Evolutionary conservation across 2,329 filamentous ascomycete species (phyloP).

Genomic region (Zasmidium angulare): DNA sequence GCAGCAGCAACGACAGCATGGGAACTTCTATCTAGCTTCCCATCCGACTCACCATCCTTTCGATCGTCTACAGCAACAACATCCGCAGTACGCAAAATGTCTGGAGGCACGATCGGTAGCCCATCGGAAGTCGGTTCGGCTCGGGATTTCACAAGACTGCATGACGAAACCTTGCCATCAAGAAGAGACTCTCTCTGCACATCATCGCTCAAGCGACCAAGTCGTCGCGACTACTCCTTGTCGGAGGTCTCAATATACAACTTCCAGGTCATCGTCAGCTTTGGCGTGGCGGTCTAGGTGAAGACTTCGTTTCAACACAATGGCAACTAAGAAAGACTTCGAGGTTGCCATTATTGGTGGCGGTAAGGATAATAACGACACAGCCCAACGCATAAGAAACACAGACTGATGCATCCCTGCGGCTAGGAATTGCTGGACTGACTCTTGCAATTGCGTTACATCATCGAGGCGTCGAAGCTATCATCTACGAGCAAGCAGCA

Average conservation of each 20-base stretch:
- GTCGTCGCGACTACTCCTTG: too few species aligned
- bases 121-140: not conserved
- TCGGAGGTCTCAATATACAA: too few species aligned
- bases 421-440: slow-evolving; percentile 56
- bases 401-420: not conserved
- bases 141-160: not conserved
- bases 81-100: too few species aligned
- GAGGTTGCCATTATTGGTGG: slow-evolving; percentile 25
- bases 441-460: slow-evolving; percentile 55
- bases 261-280: too few species aligned
- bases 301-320: not conserved
- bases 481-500: slow-evolving; percentile 57
- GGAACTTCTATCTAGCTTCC: not conserved
- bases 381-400: not conserved
- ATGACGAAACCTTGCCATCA: not conserved
- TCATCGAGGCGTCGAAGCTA: slow-evolving; percentile 42
- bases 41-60: too few species aligned
- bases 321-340: slow-evolving; percentile 21
- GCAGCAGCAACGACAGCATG: not conserved
- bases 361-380: slow-evolving; percentile 10
- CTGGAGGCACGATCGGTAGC: too few species aligned
- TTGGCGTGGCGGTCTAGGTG: not conserved
- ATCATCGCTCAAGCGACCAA: too few species aligned
- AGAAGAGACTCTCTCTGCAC: not conserved
- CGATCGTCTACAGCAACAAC: too few species aligned